Percentiles rank a stretch among this genome's conserved stretches.
phyloP scores from a whole-genome alignment of 2,329 filamentous ascomycete genomes.

The Meredithiella fracta region DNA sequence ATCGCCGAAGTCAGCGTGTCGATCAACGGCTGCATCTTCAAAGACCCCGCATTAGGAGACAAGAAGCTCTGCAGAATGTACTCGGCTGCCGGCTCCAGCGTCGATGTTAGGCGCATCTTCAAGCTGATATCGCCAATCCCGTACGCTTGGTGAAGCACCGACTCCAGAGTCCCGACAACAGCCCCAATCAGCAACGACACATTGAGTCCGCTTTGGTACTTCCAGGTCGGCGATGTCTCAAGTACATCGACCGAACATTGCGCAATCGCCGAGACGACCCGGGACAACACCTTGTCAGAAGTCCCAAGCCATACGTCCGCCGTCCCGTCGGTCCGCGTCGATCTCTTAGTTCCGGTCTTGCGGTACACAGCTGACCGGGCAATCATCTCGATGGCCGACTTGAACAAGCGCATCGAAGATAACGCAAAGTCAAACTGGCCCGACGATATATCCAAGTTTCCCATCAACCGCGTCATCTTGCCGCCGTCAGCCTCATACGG shows the following conservation, averaged over 20 bases:
- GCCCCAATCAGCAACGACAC: conserved; percentile 50
- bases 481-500: conserved; percentile 61
- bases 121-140: conserved; percentile 48
- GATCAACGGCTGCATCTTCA: conserved; percentile 64
- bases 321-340: conserved; percentile 28
- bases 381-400: conserved; percentile 58
- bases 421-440: conserved; percentile 64
- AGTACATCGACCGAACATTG: conserved; percentile 67
- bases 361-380: conserved; percentile 52
- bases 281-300: conserved; percentile 60
- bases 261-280: conserved; percentile 55
- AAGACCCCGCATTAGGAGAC: conserved; percentile 47
- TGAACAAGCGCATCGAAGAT: conserved; percentile 57
- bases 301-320: conserved; percentile 50
- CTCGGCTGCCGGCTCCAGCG: conserved; percentile 55
- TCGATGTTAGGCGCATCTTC: conserved; percentile 34
- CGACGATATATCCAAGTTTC: conserved; percentile 62
- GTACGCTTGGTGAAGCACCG: conserved; percentile 55
- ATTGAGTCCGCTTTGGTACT: conserved; percentile 53
- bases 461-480: conserved; percentile 60
- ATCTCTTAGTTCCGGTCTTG: conserved; percentile 36
- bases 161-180: conserved; percentile 54
- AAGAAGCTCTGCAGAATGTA: conserved; percentile 67
- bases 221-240: conserved; percentile 75
- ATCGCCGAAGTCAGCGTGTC: conserved; percentile 35